Evolutionary conservation across 257 asterid genomes (phyloP).

Genomic region (Fraxinus quadrangulata): DNA sequence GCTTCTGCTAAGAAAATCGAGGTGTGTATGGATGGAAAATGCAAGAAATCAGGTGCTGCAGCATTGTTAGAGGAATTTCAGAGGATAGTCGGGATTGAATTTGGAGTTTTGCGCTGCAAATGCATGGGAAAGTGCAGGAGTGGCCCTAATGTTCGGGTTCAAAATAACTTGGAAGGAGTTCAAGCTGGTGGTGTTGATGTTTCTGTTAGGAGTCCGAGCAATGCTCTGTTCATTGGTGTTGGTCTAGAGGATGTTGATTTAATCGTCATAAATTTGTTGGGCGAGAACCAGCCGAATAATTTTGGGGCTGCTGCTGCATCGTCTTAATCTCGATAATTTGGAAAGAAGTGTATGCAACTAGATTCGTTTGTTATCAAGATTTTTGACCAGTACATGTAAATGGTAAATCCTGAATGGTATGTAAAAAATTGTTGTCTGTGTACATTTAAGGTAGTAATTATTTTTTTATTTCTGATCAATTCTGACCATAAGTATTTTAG

Average conservation of each 20-base stretch:
- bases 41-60: constrained; percentile 71
- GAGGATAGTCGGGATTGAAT: constrained; percentile 54
- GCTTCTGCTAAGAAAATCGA: constrained; percentile 49
- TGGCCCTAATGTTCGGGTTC: constrained; percentile 79
- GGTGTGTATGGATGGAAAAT: constrained; percentile 93
- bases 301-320: constrained; percentile 32
- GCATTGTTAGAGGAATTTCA: constrained; percentile 61
- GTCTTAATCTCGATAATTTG: neutral
- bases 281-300: constrained; percentile 31
- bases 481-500: neutral
- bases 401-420: neutral
- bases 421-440: neutral
- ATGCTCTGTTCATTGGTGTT: constrained; percentile 59
- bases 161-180: constrained; percentile 18
- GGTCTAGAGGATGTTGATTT: constrained; percentile 69
- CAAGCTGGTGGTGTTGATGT: neutral
- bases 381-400: neutral
- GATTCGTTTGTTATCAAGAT: neutral
- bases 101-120: constrained; percentile 73
- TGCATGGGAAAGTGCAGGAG: constrained; percentile 86
- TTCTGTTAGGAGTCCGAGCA: constrained; percentile 13
- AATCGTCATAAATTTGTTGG: constrained; percentile 57
- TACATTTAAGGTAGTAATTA: neutral
- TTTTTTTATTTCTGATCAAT: neutral
- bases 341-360: neutral